Base-by-base conservation (phyloP, 2,329 filamentous ascomycete species). In the Trichocomaceae sp. region DNA sequence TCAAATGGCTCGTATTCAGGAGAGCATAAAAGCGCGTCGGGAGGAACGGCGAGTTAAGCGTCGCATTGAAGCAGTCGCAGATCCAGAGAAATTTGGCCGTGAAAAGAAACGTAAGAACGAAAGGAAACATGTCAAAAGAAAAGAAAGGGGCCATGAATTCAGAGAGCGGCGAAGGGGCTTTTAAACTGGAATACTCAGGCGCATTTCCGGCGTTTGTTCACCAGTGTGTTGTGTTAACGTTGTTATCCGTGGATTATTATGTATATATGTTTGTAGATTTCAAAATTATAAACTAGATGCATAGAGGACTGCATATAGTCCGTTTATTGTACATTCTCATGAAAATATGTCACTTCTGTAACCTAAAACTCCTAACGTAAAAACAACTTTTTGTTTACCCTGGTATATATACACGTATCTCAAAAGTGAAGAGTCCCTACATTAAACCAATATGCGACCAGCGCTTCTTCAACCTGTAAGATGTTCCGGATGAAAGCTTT, bases 81-180 rank as follows among this genome's bases (percentile, higher is more conserved):
- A 87, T 65, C 93, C 93, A 1, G 92, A 93, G 73, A 86, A 79
- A 67, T 84, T 84, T 63, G 88, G 85, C 26, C 78, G 80, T 65
- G 84, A 87, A 63, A 96, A 96, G 83, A 84, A 82, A 68, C 88
- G 86, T 76, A 90, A 86, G 77, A 80, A 87, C 59, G 89, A 93
- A 68, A 84, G 85, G 76, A 93, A 93, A 78, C 90, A 85, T 75
- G 86, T 86, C 63, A 83, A 85, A 71, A 84, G 85, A 69, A 95
- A 90, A 79, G 87, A 86, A 70, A 88, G 83, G 70, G 86, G 87
- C 0, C 74, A 78, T 61, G 86, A 90, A 73, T 83, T 87, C 66
- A 84, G 87, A 70, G 83, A 83, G 50, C 78, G 79, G 72, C 83
- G 90, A 69, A 81, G 86, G 64, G 85, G 85, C 7, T 90, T 83